These are phyloP conservation scores for Pseudisothecium myosuroides DNA, from an alignment of 225 moss, liverwort and hornwort genomes.

Conservation along the genomic window DNA sequence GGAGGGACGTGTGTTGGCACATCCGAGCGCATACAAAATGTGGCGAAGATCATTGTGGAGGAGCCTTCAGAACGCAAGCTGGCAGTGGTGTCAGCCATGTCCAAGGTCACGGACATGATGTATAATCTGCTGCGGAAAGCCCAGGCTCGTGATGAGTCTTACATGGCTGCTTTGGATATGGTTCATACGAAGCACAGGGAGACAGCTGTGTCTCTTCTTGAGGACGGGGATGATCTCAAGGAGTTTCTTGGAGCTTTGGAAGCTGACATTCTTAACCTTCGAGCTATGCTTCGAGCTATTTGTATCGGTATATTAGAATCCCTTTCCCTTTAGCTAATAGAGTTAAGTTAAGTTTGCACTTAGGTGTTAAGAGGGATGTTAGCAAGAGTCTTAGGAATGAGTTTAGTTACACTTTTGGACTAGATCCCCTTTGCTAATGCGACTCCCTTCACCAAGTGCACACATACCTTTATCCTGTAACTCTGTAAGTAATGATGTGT, in stretches of 20 bases:
- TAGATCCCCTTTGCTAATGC: neutral
- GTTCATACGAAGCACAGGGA: slow-evolving; percentile 64
- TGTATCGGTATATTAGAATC: slow-evolving; percentile 49
- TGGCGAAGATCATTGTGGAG: slow-evolving; percentile 74
- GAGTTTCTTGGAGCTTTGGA: slow-evolving; percentile 51
- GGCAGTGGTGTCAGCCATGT: slow-evolving; percentile 96
- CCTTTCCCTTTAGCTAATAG: neutral
- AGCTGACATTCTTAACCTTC: slow-evolving; percentile 66
- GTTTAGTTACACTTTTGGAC: neutral
- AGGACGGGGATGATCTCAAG: slow-evolving; percentile 63
- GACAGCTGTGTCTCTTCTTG: slow-evolving; percentile 55
- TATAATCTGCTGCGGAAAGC: slow-evolving; percentile 75
- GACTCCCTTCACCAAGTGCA: neutral
- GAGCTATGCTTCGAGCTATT: slow-evolving; percentile 91
- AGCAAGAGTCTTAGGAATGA: neutral
- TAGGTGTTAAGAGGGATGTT: neutral
- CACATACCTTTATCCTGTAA: neutral
- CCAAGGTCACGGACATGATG: slow-evolving; percentile 99
- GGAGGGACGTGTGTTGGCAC: slow-evolving; percentile 91
- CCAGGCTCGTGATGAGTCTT: slow-evolving; percentile 66
- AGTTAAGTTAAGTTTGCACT: neutral
- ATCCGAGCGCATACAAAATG: slow-evolving; percentile 71
- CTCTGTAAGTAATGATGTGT: neutral
- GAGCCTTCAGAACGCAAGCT: slow-evolving; percentile 69
- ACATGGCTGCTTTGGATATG: slow-evolving; percentile 45